Evolutionary conservation across 2,329 filamentous ascomycete species (phyloP), one percentile per base, ranked within the genome.

Genomic region (Aspergillus caelatus): DNA sequence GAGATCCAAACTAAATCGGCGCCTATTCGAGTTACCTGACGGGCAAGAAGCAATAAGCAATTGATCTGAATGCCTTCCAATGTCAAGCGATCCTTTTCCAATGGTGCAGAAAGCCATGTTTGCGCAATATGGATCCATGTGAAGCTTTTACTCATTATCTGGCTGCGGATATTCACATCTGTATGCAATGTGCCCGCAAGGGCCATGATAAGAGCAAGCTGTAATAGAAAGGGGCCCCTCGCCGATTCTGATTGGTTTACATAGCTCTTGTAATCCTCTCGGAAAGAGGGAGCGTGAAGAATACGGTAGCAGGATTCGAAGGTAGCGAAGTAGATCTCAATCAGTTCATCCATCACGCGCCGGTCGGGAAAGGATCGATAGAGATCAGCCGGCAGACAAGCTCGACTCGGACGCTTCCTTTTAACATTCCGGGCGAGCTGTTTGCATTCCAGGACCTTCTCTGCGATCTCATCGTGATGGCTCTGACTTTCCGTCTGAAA

Each of bases 1-100:
- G 76, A 74, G 3, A 78, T 70, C 75, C 75, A 79, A 3, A 75
- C 65, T 23, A 77, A 53, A 55, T 78, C 77, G 62, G 70, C 34
- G 64, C 64, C 73, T 48, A 75, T 45, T 58, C 60, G 59, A 41
- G 43, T 60, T 0, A 68, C 61, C 41, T 71, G 66, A 0, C 68
- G 64, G 1, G 69, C 64, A 2, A 71, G 57, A 1, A 71, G 58
- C 1, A 69, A 41, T 11, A 71, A 34, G n/a, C 67, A 70, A 62
- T 70, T 48, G 1, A 70, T 41, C 19, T 71, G 70, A 3, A 71
- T 39, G 0, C 60, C 67, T 9, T 62, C 30, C 1, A 70, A 4
- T 2, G 63, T 67, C 10, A 71, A 28, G 4, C 68, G 61, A 9
- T 66, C 63, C n/a, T 71, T 71, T 46, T 70, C 70, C 2, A 71